phyloP scores from a whole-genome alignment of 78 protist genomes.

The Protostelium mycophagum region DNA sequence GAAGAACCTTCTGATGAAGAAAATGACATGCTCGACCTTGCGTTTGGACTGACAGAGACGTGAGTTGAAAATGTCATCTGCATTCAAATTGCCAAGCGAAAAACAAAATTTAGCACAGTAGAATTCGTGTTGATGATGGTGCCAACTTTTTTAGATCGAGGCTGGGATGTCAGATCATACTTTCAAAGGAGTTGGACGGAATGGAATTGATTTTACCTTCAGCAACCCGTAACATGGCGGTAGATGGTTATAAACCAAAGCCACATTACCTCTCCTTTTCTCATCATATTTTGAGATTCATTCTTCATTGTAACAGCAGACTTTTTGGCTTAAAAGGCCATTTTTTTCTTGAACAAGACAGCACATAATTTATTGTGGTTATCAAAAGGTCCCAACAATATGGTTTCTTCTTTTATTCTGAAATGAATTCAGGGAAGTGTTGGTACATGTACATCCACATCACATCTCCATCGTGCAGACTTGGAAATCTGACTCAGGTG shows the following conservation, averaged over 20 bases:
- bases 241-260: conserved; percentile 66
- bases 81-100: neutral
- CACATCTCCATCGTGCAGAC: too few species aligned
- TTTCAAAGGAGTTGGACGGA: conserved; percentile 76
- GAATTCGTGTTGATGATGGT: neutral
- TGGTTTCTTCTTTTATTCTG: too few species aligned
- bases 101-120: neutral
- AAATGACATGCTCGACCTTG: conserved; percentile 91
- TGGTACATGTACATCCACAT: too few species aligned
- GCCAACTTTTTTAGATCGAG: conserved; percentile 43
- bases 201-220: conserved; percentile 59
- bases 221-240: conserved; percentile 68
- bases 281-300: too few species aligned
- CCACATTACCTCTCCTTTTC: too few species aligned
- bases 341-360: too few species aligned
- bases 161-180: conserved; percentile 80
- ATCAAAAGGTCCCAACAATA: too few species aligned
- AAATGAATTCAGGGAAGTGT: too few species aligned
- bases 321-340: too few species aligned
- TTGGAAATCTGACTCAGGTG: too few species aligned
- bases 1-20: conserved; percentile 83
- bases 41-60: conserved; percentile 73
- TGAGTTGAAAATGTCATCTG: conserved; percentile 1
- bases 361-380: too few species aligned
- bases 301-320: too few species aligned